A percentile compares a stretch with the other conserved stretches of the same genome.
These are phyloP conservation scores for Globisporangium cederbergense DNA, from an alignment of 352 stramenopile species.

Conservation along the genomic window DNA sequence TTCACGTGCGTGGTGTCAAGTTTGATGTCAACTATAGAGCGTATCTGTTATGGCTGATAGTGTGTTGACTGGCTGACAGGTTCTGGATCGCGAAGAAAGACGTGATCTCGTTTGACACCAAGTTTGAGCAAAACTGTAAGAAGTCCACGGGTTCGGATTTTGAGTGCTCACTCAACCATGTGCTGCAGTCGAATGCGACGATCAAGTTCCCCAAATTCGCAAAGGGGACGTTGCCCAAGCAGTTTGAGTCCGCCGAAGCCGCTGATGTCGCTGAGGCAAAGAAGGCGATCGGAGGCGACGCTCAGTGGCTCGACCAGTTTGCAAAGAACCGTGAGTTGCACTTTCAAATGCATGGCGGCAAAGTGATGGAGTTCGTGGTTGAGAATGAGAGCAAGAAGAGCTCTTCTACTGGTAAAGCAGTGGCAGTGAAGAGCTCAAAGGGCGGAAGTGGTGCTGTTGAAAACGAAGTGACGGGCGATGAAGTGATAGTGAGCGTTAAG, in stretches of 20 bases:
- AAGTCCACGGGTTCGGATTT: constrained; percentile 34
- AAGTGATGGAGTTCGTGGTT: not conserved
- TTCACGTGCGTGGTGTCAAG: constrained; percentile 22
- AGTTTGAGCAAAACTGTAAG: constrained; percentile 34
- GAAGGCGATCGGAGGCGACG: constrained; percentile 22
- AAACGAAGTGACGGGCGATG: not conserved
- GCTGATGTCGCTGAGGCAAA: constrained; percentile 25
- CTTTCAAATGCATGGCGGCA: constrained; percentile 26
- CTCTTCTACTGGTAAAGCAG: constrained; percentile 5
- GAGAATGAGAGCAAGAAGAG: not conserved
- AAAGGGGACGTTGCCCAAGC: constrained; percentile 32
- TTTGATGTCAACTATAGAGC: not conserved
- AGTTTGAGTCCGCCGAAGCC: constrained; percentile 25
- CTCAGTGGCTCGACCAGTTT: constrained; percentile 39
- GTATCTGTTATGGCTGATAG: not conserved
- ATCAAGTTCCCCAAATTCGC: constrained; percentile 41
- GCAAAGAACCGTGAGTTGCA: constrained; percentile 33
- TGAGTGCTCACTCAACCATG: constrained; percentile 32
- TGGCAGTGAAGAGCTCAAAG: not conserved
- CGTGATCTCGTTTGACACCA: constrained; percentile 33
- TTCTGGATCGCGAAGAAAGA: constrained; percentile 46
- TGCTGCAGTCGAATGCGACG: constrained; percentile 40
- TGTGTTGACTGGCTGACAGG: constrained; percentile 15
- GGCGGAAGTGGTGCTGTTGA: not conserved
- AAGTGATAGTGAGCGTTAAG: not conserved